These are phyloP conservation scores for Chaetomiaceae sp. DNA, from an alignment of 2,329 filamentous ascomycete species.

Conservation along the genomic window DNA sequence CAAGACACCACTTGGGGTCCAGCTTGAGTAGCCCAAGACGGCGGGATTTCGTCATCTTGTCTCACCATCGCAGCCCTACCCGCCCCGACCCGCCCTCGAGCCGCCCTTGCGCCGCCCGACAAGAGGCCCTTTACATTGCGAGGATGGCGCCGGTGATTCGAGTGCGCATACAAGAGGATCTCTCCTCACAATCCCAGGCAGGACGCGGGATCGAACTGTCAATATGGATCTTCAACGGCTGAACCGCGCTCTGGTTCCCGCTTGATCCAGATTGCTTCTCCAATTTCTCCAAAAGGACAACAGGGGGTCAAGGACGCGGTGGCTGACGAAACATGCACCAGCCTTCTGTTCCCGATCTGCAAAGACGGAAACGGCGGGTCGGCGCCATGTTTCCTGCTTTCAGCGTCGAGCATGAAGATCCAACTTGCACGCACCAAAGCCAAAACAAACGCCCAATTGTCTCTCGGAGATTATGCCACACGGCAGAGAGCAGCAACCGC, in stretches of 20 bases:
- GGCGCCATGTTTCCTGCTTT: neutral
- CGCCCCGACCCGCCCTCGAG: too few species aligned
- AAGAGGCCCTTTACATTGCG: too few species aligned
- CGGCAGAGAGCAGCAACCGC: neutral
- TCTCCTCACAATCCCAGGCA: too few species aligned
- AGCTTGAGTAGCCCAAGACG: too few species aligned
- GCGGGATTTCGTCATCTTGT: too few species aligned
- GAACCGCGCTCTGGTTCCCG: neutral
- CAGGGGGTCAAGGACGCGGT: neutral
- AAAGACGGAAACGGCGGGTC: neutral
- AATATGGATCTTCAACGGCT: neutral
- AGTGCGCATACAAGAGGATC: too few species aligned
- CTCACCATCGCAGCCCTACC: too few species aligned
- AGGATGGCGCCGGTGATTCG: too few species aligned
- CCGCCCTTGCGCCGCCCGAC: too few species aligned
- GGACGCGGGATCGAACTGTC: too few species aligned
- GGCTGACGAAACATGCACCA: neutral
- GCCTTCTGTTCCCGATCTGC: neutral
- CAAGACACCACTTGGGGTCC: too few species aligned
- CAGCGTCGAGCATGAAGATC: neutral
- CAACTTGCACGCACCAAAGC: neutral
- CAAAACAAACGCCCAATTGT: neutral
- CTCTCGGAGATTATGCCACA: neutral
- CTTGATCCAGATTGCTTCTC: constrained; percentile 25
- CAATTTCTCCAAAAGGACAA: neutral